Conservation (phyloP, 306 rosid species). For the Malus sieversii region DNA sequence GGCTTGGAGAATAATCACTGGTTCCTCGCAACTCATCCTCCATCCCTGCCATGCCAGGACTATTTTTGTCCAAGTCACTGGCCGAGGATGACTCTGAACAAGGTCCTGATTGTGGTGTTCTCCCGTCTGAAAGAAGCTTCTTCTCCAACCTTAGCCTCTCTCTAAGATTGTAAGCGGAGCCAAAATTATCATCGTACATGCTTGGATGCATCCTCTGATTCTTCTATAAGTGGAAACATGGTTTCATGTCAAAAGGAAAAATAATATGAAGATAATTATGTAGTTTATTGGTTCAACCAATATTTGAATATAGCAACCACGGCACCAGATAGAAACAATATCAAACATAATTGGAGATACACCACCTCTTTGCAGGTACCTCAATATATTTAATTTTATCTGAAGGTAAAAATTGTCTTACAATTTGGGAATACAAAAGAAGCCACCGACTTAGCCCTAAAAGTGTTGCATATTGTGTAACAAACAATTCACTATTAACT, state of each 20-base stretch:
- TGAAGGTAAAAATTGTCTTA: background rate
- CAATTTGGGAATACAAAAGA: background rate
- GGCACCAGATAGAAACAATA: background rate
- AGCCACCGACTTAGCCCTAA: background rate
- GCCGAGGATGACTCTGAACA: slow-evolving; percentile 25
- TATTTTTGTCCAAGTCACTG: slow-evolving; percentile 23
- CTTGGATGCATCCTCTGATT: slow-evolving; percentile 64
- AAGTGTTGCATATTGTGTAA: background rate
- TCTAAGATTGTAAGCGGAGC: slow-evolving; percentile 53
- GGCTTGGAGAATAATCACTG: slow-evolving; percentile 13
- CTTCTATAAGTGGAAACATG: slow-evolving; percentile 36
- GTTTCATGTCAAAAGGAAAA: slow-evolving; percentile 16
- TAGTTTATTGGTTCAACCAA: background rate
- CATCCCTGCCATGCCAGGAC: slow-evolving; percentile 11
- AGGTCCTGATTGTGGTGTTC: slow-evolving; percentile 15
- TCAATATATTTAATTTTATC: background rate
- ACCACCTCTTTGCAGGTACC: background rate
- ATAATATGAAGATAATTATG: background rate
- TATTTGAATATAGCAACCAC: background rate
- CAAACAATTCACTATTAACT: background rate
- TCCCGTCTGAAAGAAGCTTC: slow-evolving; percentile 21
- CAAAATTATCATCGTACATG: slow-evolving; percentile 52
- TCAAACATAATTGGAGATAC: background rate
- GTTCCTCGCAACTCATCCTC: slow-evolving; percentile 18
- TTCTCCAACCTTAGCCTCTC: slow-evolving; percentile 38